These are phyloP conservation scores for Jimgerdemannia flammicorona DNA, from an alignment of 192 early-diverging fungal species.

Conservation along the genomic window DNA sequence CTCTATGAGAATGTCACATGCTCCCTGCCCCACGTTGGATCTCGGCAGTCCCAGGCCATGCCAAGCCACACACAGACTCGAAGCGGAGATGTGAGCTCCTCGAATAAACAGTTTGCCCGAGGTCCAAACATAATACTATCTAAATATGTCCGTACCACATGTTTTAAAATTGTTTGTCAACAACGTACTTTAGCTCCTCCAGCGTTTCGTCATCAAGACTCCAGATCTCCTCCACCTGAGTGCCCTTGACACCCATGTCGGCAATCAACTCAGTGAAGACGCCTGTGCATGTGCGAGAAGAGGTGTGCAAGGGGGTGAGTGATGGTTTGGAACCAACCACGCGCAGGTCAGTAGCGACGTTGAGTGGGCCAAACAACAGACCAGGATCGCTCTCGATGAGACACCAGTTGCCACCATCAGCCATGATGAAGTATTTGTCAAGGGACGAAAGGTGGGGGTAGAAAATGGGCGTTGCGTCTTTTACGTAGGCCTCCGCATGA, in stretches of 20 bases:
- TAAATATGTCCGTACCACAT: neutral
- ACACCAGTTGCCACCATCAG: constrained; percentile 75
- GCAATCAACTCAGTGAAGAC: constrained; percentile 82
- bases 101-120: neutral
- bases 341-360: neutral
- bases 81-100: too few species aligned
- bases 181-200: constrained; percentile 54
- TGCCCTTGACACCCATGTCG: constrained; percentile 65
- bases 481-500: neutral
- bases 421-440: neutral
- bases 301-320: neutral
- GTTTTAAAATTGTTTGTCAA: neutral
- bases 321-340: neutral
- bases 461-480: too few species aligned
- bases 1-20: too few species aligned
- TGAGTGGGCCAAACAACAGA: constrained; percentile 1
- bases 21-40: too few species aligned
- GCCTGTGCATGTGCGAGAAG: constrained; percentile 29
- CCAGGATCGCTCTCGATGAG: constrained; percentile 87
- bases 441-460: too few species aligned
- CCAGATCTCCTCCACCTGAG: constrained; percentile 80
- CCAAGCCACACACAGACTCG: neutral
- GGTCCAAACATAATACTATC: neutral
- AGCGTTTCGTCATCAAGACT: constrained; percentile 63
- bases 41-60: too few species aligned